Base-by-base conservation (phyloP, 2,329 filamentous ascomycete genomes). In the Sordariomycetes sp. region DNA sequence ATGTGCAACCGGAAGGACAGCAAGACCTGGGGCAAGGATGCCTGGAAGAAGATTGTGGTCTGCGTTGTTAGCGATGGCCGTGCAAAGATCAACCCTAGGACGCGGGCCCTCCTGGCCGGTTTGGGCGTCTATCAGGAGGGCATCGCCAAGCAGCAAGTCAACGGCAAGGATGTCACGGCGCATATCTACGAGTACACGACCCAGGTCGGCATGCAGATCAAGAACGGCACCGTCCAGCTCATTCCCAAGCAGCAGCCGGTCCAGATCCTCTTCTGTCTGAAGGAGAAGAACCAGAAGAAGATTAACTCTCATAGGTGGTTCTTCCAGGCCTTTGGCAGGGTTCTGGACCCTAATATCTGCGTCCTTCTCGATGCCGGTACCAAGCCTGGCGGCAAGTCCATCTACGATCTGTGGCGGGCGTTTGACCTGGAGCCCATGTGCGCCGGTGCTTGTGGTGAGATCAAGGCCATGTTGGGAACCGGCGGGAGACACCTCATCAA, bases 281-380 rank as follows among this genome's bases (percentile, higher is more conserved):
- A 99, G 76, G 94, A 99, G 69, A 97, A 96, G 81, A 99, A 99
- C 69, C 91, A 96, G 75, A 99, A 99, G 78, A 99, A 99, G 79
- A 99, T 99, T 81, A 99, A 99, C 69, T 97, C 94, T 0, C 94
- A 99, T 70, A 80, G 94, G 69, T 99, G 94, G 94, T 97, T 99
- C 75, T 99, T 99, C 79, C 87, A 95, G 64, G 94, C 92, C 0
- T 99, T 99, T 69, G 94, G 94, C 35, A 82, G 85, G 24, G 88
- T 97, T 2, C 74, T 99, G 52, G 87, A 97, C 61, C 94, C 94
- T 45, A 97, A 97, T 66, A 95, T 99, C 64, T 97, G 94, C 67
- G 92, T 97, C 12, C 80, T 99, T 56, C 82, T 99, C 62, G 94
- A 99, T 72, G 94, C 94, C 1, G 94, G 94, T 75, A 99, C 94